Base-by-base conservation (phyloP, 805 yeast species). In the Kazachstania bromeliacearum region DNA sequence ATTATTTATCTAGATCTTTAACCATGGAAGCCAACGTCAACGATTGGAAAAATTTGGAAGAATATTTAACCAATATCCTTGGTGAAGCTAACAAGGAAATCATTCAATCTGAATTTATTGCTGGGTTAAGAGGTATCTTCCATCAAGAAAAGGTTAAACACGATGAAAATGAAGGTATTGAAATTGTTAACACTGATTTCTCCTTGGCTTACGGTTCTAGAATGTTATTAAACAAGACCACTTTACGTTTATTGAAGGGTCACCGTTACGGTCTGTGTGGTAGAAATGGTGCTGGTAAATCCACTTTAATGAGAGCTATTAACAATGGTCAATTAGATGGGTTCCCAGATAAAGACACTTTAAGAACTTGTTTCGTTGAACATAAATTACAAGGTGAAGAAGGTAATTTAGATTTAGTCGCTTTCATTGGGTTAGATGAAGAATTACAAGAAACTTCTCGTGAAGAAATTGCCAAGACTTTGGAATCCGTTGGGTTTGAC, bases 191-290 rank as follows among this genome's bases (percentile, higher is more conserved):
- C 60, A 80, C 96, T 24, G 92, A 84, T 55, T 89, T 89, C 63
- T 92, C 97, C 0, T 68, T 89, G 47, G 98, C 98, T 26, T 92
- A 92, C 58, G 98, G 98, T 64, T 84, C 96, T 19, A 78, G 96
- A 65, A 89, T 89, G 96, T 73, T 92, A 50, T 69, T 89, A 50
- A 89, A 88, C 71, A 92, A 92, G 67, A 87, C 98, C 32, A 83
- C 73, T 42, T 67, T 89, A 58, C 75, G 95, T 56, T 71, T 89
- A 44, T 68, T 84, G 50, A 85, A 88, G 66, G 97, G 97, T 52
- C 96, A 85, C 65, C 76, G 98, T 64, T 89, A 89, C 57, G 98
- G 98, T 69, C 72, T 89, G 43, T 85, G 96, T 71, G 98, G 98
- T 59, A 73, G 96, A 66, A 89, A 89, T 59, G 98, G 98, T 73